Evolutionary conservation across 768 basidiomycete genomes (phyloP).

Genomic region (Dioszegia aurantiaca): DNA sequence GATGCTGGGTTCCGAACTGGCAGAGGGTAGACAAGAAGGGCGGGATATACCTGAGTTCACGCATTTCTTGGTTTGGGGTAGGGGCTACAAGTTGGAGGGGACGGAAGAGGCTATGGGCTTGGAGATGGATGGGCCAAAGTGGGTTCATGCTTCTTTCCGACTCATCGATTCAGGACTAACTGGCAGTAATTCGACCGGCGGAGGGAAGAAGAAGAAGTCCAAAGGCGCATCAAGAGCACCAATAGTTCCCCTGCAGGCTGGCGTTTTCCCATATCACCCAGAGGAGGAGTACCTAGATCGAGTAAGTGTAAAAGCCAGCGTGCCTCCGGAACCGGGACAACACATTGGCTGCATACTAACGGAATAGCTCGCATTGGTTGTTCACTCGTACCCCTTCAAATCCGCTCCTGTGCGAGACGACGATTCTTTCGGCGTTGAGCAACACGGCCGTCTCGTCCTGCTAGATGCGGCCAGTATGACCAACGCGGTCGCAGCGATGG

Average conservation of each 20-base stretch:
- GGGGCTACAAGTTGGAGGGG: slow-evolving; percentile 70
- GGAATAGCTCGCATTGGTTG: slow-evolving; percentile 58
- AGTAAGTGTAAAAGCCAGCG: slow-evolving; percentile 54
- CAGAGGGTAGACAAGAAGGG: slow-evolving; percentile 39
- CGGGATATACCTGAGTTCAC: slow-evolving; percentile 68
- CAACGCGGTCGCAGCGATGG: slow-evolving; percentile 31
- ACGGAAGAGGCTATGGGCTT: slow-evolving; percentile 64
- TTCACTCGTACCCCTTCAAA: slow-evolving; percentile 61
- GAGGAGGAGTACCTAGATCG: slow-evolving; percentile 74
- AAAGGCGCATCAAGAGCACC: slow-evolving; percentile 52
- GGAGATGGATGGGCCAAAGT: slow-evolving; percentile 48
- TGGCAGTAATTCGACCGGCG: slow-evolving; percentile 31
- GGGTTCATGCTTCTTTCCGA: slow-evolving; percentile 36
- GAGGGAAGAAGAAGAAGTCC: slow-evolving; percentile 26
- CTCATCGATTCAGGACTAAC: slow-evolving; percentile 60
- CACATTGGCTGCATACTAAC: not conserved
- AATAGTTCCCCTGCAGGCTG: slow-evolving; percentile 38
- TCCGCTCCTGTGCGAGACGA: slow-evolving; percentile 60
- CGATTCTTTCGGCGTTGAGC: slow-evolving; percentile 71
- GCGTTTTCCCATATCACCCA: slow-evolving; percentile 73
- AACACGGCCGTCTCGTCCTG: slow-evolving; percentile 64
- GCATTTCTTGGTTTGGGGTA: slow-evolving; percentile 72
- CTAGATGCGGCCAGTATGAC: slow-evolving; percentile 49
- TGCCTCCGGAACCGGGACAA: not conserved
- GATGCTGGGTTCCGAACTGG: slow-evolving; percentile 81